Base-by-base conservation (phyloP, 331 rosid species). In the Telfairia occidentalis region DNA sequence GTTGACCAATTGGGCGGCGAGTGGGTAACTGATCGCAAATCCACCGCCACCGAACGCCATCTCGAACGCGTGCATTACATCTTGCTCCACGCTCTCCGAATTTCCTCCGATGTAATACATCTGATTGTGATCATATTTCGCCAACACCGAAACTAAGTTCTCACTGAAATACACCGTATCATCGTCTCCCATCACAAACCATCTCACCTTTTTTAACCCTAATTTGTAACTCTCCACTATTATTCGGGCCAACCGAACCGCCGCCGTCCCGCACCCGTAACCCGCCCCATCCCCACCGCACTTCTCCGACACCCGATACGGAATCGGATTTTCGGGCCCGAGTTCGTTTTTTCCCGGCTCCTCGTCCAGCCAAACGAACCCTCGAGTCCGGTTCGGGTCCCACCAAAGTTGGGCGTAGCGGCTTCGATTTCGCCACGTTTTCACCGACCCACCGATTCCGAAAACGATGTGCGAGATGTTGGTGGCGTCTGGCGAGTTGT, bases 41-140 rank as follows among this genome's bases (percentile, higher is more conserved):
- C 99, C 99, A 0, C 99, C 99, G 23, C 99, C 99, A 13, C 99
- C 99, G 73, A 88, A 95, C n/a, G 97, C 97, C 97, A 95, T 95
- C 40, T 77, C 86, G 83, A 80, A 95, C 45, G 92, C 52, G 71
- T 95, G 99, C 87, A 82, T 75, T 81, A 76, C 79, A 74, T 95
- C 81, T 61, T 95, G 99, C 78, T 95, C 99, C 46, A 92, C 90
- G 71, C 99, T 95, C 90, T 95, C 99, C 34, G 99, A 95, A 77
- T 78, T 89, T 12, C 89, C 99, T 9, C 99, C 99, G 80, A 95
- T 82, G 64, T 92, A 92, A 40, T 83, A 86, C 96, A 87, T 78
- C 81, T 59, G 77, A 45, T 64, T 76, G 71, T 95, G 96, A 76
- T 95, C 97, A 63, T 88, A 92, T 12, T 82, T 86, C 73, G 87